Conservation (phyloP, 495 filamentous ascomycete species). For the Tirmania nivea region DNA sequence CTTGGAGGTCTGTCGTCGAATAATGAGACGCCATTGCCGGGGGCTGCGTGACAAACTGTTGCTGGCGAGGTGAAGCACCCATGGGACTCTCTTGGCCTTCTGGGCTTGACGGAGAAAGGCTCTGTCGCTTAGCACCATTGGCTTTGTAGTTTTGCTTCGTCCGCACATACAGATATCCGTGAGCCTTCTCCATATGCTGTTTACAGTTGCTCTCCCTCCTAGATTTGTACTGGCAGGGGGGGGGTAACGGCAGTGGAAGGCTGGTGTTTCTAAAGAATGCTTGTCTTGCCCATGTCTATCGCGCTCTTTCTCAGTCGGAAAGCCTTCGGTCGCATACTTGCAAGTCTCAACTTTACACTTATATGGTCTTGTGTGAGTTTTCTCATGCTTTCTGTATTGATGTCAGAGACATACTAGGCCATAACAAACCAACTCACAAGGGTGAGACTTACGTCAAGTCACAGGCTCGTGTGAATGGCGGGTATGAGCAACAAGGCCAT, state of each 20-base stretch:
- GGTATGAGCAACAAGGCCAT: background rate
- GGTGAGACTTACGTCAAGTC: constrained; percentile 10
- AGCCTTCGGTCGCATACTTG: constrained; percentile 71
- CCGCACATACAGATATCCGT: constrained; percentile 71
- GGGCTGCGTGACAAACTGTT: too few species aligned
- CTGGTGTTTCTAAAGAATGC: constrained; percentile 55
- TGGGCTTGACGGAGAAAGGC: too few species aligned
- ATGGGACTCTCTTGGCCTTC: too few species aligned
- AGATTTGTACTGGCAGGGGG: constrained; percentile 81
- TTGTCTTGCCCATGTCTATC: constrained; percentile 92
- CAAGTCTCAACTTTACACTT: constrained; percentile 64
- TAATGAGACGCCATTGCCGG: too few species aligned
- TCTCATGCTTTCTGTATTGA: constrained; percentile 56
- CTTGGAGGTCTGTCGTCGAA: too few species aligned
- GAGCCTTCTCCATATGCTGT: constrained; percentile 98
- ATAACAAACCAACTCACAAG: constrained; percentile 40
- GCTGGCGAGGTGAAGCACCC: too few species aligned
- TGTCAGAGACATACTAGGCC: constrained; percentile 33
- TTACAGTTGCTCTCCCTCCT: constrained; percentile 97
- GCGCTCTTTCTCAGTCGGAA: constrained; percentile 93
- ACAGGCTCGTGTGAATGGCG: constrained; percentile 10
- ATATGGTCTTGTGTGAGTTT: constrained; percentile 88
- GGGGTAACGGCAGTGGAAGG: constrained; percentile 58
- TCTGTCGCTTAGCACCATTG: too few species aligned
- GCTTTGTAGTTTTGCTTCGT: constrained; percentile 55